Conservation (phyloP, 1,284 basidiomycete species). For the Irpex lacteus region DNA sequence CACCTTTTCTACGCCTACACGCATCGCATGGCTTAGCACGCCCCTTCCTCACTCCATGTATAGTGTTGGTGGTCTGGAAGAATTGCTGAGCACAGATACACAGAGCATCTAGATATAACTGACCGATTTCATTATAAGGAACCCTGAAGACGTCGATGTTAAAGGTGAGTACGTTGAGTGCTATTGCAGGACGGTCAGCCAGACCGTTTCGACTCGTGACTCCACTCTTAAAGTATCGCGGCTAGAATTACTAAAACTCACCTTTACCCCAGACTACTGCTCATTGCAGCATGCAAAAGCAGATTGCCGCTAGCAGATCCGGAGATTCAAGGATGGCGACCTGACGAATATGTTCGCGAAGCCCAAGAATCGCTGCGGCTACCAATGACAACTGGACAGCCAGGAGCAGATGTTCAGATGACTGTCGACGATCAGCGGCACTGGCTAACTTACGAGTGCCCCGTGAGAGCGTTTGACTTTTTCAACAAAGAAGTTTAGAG, state of each 20-base stretch:
- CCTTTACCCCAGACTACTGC: background rate
- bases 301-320: background rate
- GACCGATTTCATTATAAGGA: background rate
- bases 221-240: background rate
- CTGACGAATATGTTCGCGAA: background rate
- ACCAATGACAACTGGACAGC: background rate
- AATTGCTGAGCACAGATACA: too few species aligned
- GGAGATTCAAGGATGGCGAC: background rate
- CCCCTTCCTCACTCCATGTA: background rate
- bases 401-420: background rate
- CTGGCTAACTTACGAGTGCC: background rate
- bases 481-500: background rate
- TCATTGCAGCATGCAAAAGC: background rate
- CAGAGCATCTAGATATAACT: background rate
- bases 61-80: background rate
- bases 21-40: background rate
- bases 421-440: background rate
- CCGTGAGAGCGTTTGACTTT: background rate
- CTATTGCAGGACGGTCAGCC: background rate
- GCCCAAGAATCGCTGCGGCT: background rate
- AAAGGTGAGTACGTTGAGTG: background rate
- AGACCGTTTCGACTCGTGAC: background rate
- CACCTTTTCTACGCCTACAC: background rate
- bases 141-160: background rate
- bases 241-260: background rate